Conservation (phyloP, 2,329 filamentous ascomycete genomes). For the Talaromyces islandicus region DNA sequence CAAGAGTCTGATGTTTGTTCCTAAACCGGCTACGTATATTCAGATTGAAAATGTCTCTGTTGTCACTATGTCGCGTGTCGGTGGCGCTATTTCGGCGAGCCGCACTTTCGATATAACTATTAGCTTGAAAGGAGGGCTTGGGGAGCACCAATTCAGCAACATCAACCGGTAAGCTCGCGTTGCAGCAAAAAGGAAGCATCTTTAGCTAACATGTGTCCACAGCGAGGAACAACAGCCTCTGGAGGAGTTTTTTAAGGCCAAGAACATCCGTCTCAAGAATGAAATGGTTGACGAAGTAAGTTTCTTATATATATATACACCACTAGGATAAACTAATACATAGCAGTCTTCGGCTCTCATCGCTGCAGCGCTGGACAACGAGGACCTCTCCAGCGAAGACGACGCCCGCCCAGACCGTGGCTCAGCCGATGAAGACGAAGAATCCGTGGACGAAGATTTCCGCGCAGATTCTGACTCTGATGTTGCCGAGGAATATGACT, state of each 20-base stretch:
- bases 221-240: conserved; percentile 87
- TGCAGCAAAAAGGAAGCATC: neutral
- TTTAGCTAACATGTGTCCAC: neutral
- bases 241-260: conserved; percentile 96
- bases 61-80: conserved; percentile 92
- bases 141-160: conserved; percentile 95
- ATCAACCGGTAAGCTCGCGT: conserved; percentile 67
- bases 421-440: conserved; percentile 91
- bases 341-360: conserved; percentile 54
- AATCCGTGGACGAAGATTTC: conserved; percentile 95
- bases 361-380: conserved; percentile 74
- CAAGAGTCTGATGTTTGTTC: conserved; percentile 98
- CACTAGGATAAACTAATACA: conserved; percentile 17
- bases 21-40: conserved; percentile 96
- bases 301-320: conserved; percentile 11
- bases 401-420: conserved; percentile 72
- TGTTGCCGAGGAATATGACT: conserved; percentile 94
- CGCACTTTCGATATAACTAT: conserved; percentile 97
- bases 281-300: conserved; percentile 94
- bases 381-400: conserved; percentile 82
- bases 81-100: conserved; percentile 85
- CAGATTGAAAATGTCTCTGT: conserved; percentile 87
- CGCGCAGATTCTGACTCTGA: conserved; percentile 86
- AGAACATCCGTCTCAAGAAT: conserved; percentile 93
- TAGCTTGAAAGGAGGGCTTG: conserved; percentile 75